Percentiles rank a stretch among this genome's conserved stretches.
Conservation (phyloP, 495 filamentous ascomycete genomes). For the Neurospora tetrasperma region DNA sequence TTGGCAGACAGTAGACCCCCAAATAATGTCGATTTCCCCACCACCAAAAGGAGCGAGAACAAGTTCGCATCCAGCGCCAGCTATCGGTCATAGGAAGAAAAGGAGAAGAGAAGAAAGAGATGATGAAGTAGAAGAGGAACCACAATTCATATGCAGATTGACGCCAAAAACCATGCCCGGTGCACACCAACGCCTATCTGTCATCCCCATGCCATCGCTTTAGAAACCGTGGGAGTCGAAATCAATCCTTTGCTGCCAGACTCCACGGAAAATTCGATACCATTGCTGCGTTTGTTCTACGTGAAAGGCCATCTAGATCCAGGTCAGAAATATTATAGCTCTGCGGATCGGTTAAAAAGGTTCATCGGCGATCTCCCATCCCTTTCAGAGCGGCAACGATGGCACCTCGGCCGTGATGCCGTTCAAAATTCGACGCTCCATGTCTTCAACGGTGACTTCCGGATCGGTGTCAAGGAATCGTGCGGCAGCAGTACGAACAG, state of each 20-base stretch:
- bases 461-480: background rate
- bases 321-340: background rate
- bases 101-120: background rate
- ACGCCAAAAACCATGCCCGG: background rate
- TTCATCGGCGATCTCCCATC: background rate
- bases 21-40: background rate
- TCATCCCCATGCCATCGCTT: background rate
- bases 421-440: background rate
- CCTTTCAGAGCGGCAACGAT: background rate
- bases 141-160: background rate
- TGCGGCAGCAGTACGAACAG: background rate
- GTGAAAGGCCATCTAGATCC: background rate
- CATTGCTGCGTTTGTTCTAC: background rate
- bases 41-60: background rate
- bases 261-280: background rate
- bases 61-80: background rate
- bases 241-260: background rate
- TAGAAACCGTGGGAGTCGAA: background rate
- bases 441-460: background rate
- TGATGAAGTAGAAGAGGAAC: background rate
- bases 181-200: background rate
- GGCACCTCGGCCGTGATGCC: background rate
- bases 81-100: background rate
- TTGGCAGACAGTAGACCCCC: background rate
- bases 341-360: background rate